These are phyloP conservation scores for Populus tremula DNA, from an alignment of 345 rosid species.

Conservation along the genomic window DNA sequence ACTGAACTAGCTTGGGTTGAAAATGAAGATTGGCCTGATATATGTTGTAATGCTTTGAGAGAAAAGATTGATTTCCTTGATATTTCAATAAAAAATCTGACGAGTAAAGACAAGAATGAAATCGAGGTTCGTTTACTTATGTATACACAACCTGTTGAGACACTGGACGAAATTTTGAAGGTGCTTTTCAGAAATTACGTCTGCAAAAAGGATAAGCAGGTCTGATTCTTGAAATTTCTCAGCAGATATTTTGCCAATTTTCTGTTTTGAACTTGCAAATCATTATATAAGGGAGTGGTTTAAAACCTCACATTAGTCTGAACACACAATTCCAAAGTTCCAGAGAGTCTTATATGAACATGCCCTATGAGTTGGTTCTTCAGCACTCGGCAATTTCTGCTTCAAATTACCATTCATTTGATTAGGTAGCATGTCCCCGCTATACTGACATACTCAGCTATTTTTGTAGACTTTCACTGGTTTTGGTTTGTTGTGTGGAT, in stretches of 20 bases:
- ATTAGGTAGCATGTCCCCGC: neutral
- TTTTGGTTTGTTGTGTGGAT: conserved; percentile 1
- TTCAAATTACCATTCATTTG: neutral
- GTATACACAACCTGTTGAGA: conserved; percentile 42
- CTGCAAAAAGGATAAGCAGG: conserved; percentile 38
- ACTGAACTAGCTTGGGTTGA: conserved; percentile 53
- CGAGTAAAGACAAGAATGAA: conserved; percentile 33
- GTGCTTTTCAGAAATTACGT: conserved; percentile 28
- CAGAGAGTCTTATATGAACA: neutral
- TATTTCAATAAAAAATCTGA: conserved; percentile 33
- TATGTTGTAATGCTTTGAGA: conserved; percentile 45
- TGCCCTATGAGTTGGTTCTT: neutral
- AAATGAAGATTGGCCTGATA: conserved; percentile 46
- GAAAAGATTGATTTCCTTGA: conserved; percentile 38
- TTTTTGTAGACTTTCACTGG: neutral
- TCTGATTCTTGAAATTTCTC: conserved; percentile 18
- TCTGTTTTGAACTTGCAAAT: neutral
- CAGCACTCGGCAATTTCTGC: neutral
- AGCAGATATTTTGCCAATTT: neutral
- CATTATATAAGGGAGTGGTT: neutral
- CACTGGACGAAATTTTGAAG: conserved; percentile 37
- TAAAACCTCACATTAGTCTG: neutral
- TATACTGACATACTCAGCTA: neutral
- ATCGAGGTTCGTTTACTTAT: conserved; percentile 29
- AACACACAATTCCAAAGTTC: neutral